Base-by-base conservation (phyloP, 2,329 filamentous ascomycete genomes). In the Colletotrichum sp. region DNA sequence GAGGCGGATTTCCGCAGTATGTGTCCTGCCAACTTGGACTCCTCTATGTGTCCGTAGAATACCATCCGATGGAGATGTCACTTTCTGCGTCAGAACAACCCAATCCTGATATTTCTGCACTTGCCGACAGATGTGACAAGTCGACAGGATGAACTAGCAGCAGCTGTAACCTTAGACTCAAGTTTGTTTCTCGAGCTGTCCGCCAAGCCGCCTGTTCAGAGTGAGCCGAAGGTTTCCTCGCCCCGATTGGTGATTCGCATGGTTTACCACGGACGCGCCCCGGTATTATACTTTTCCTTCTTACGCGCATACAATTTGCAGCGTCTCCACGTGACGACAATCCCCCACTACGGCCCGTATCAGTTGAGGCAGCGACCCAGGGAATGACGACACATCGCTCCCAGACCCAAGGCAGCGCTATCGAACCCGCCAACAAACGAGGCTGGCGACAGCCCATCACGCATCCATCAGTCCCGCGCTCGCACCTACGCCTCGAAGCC, bases 361-460 rank as follows among this genome's bases (percentile, higher is more conserved):
- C 73, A 76, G 69, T 76, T 55, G 39, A 72, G 30, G 62, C 62
- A 52, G 62, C 68, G 65, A 72, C 36, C 26, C 32, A 52, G 55
- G 73, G 44, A 73, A 68, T 76, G 73, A 76, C 74, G 73, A 76
- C 74, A 76, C 70, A 73, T 76, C 59, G 70, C 65, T 74, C 36
- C 44, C 44, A 39, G 60, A 76, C 59, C 32, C 49, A 74, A 76
- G 64, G 74, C 70, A 76, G 65, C 70, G 34, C 55, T 63, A 73
- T 65, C 64, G 49, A 76, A 55, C 63, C 32, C 65, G 70, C 64
- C 74, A 76, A 52, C 59, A 59, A 59, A 76, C 70, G 59, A 76
- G 70, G 74, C 49, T 76, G 74, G 74, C 24, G 65, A 64, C 59
- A 65, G 70, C 57, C 64, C 64, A 63, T 65, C 28, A 74, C 57